These are phyloP conservation scores for Nemania bipapillata DNA, from an alignment of 2,329 filamentous ascomycete genomes.

Conservation along the genomic window DNA sequence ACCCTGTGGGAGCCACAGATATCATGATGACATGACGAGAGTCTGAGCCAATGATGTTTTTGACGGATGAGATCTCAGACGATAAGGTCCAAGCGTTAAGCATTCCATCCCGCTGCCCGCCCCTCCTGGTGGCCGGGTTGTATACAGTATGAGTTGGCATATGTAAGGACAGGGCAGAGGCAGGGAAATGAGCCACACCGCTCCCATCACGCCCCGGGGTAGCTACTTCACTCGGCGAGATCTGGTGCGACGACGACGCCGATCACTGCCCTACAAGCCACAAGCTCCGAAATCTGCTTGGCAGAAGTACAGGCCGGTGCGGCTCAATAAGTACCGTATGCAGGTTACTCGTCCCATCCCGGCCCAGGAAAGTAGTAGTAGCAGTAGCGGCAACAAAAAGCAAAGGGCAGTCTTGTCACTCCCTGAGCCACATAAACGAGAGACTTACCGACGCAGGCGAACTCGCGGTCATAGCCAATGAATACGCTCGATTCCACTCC, in stretches of 20 bases:
- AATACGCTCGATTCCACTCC: constrained; percentile 34
- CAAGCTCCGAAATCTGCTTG: constrained; percentile 31
- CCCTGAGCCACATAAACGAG: constrained; percentile 37
- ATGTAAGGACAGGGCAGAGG: background rate
- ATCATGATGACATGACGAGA: constrained; percentile 9
- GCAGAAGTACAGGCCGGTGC: constrained; percentile 18
- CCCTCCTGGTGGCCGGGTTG: constrained; percentile 16
- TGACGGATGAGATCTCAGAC: background rate
- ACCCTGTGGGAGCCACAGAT: constrained; percentile 27
- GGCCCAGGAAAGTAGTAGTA: background rate
- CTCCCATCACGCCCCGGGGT: constrained; percentile 45
- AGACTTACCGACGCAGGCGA: constrained; percentile 38
- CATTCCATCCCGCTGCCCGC: background rate
- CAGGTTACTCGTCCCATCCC: background rate
- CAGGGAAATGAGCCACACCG: constrained; percentile 42
- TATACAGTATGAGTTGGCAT: constrained; percentile 34
- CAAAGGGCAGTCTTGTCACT: constrained; percentile 27
- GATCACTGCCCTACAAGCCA: constrained; percentile 42
- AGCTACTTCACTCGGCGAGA: constrained; percentile 39
- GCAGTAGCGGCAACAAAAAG: background rate
- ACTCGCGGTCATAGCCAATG: constrained; percentile 42
- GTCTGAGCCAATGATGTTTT: constrained; percentile 16
- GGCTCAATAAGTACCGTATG: constrained; percentile 21
- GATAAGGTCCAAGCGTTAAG: background rate
- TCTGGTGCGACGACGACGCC: constrained; percentile 30